Conservation (phyloP, 1,139 yeast species). For the Pichia sp. region DNA sequence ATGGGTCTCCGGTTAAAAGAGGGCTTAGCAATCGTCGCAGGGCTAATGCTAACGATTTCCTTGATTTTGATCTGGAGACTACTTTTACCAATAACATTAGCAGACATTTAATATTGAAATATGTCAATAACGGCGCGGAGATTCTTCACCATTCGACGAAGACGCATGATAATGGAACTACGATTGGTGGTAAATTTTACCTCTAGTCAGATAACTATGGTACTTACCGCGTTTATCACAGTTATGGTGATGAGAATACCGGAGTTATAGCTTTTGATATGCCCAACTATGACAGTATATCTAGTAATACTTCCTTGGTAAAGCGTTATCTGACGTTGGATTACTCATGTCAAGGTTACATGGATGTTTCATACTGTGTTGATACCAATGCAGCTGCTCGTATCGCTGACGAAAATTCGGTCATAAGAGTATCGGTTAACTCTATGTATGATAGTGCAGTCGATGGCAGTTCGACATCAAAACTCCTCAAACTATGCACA, state of each 20-base stretch:
- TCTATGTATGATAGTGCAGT: neutral
- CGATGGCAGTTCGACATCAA: neutral
- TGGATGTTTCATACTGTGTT: neutral
- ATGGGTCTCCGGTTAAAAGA: neutral
- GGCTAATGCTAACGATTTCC: neutral
- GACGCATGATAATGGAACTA: neutral
- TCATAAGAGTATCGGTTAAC: neutral
- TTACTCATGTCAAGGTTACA: neutral
- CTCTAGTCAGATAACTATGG: neutral
- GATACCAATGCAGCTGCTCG: neutral
- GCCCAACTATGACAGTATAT: neutral
- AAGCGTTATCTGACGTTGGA: neutral
- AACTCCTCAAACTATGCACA: no score
- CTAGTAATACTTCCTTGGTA: neutral
- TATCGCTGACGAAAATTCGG: neutral
- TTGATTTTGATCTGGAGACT: neutral
- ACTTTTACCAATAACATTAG: neutral
- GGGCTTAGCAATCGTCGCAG: neutral
- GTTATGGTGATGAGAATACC: neutral
- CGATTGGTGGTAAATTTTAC: neutral
- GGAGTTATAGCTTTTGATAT: neutral
- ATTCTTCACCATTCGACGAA: neutral
- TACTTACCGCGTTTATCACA: neutral
- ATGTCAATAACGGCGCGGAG: neutral
- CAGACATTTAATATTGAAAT: neutral